Conservation (phyloP, 441 rosid genomes). For the Adansonia rubrostipa region DNA sequence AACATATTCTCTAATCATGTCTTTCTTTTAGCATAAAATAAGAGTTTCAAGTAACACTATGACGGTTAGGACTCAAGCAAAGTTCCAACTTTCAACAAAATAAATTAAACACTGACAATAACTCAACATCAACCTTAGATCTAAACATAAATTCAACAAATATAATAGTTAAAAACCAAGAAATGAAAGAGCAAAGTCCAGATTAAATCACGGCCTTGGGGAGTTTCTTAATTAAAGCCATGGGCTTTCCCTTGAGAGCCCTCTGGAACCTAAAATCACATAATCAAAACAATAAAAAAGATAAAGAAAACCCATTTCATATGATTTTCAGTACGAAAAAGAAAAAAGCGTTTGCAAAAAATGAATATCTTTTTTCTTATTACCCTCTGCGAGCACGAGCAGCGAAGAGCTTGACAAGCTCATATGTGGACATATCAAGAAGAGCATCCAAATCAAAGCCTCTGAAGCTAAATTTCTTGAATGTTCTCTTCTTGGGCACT, state of each 20-base stretch:
- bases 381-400: constrained; percentile 88
- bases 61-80: not conserved
- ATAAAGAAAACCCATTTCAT: not conserved
- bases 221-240: constrained; percentile 82
- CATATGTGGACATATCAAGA: constrained; percentile 83
- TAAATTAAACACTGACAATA: not conserved
- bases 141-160: not conserved
- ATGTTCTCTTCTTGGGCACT: constrained; percentile 84
- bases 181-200: not conserved
- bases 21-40: not conserved
- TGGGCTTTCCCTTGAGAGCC: constrained; percentile 82
- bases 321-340: not conserved
- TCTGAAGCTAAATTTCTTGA: constrained; percentile 80
- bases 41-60: not conserved
- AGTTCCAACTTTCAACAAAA: not conserved
- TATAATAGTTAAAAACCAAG: not conserved
- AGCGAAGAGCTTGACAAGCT: constrained; percentile 80
- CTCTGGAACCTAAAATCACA: constrained; percentile 59
- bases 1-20: not conserved
- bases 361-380: not conserved
- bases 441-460: constrained; percentile 92
- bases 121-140: not conserved
- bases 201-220: constrained; percentile 62
- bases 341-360: not conserved
- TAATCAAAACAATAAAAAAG: not conserved